Conservation (phyloP, 805 yeast genomes). For the Metschnikowia dekortorum region DNA sequence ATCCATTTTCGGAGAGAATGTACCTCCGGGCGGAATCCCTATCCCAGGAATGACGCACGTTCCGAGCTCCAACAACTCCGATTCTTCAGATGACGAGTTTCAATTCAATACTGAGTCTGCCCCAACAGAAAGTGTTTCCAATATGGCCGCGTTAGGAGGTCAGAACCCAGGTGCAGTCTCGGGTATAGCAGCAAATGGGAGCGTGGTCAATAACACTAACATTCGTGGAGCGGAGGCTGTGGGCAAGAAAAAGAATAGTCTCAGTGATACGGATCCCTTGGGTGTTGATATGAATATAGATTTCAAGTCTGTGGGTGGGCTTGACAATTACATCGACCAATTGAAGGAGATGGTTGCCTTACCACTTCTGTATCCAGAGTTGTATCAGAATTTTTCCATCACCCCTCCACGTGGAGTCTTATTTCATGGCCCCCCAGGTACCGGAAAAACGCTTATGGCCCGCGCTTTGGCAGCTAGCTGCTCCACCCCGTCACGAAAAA, state of each 20-base stretch:
- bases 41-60: slow-evolving; percentile 29
- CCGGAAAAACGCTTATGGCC: slow-evolving; percentile 98
- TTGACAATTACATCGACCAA: slow-evolving; percentile 85
- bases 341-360: slow-evolving; percentile 95
- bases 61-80: slow-evolving; percentile 46
- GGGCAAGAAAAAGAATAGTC: slow-evolving; percentile 46
- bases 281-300: slow-evolving; percentile 86
- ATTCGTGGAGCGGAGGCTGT: slow-evolving; percentile 32
- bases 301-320: slow-evolving; percentile 84
- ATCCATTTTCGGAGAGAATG: slow-evolving; percentile 70
- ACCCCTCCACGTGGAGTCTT: slow-evolving; percentile 97
- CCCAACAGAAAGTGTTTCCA: neutral
- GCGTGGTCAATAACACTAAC: slow-evolving; percentile 22
- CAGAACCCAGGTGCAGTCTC: neutral
- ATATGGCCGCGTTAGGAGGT: slow-evolving; percentile 22
- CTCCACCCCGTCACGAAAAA: slow-evolving; percentile 76
- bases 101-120: slow-evolving; percentile 1
- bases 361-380: slow-evolving; percentile 89
- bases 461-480: slow-evolving; percentile 95
- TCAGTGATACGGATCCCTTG: slow-evolving; percentile 89
- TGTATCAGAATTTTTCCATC: slow-evolving; percentile 81
- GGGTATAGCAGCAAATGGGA: slow-evolving; percentile 6
- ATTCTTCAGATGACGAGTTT: slow-evolving; percentile 61
- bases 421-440: slow-evolving; percentile 99
- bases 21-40: slow-evolving; percentile 48